A percentile compares a stretch with the other conserved stretches of the same genome.
Conservation (phyloP, 176 grass and related monocot species). For the Avena insularis region DNA sequence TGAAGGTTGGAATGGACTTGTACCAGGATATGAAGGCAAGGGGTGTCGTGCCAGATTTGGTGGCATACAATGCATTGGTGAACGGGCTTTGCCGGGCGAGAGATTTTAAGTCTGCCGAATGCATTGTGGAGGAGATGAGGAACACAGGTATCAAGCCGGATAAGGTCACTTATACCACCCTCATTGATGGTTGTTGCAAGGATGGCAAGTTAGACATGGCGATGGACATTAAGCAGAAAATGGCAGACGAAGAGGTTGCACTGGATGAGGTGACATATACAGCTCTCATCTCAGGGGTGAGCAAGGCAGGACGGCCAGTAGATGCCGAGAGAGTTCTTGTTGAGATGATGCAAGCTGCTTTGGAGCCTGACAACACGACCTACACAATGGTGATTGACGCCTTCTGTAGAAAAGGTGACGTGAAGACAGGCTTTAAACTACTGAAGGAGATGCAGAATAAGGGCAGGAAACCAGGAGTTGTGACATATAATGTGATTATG, state of each 20-base stretch:
- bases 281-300: conserved; percentile 65
- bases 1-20: conserved; percentile 46
- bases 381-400: conserved; percentile 95
- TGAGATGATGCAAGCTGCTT: conserved; percentile 66
- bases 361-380: conserved; percentile 62
- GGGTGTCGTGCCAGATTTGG: conserved; percentile 52
- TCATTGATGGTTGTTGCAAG: conserved; percentile 81
- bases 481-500: conserved; percentile 94
- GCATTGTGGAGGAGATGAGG: conserved; percentile 63
- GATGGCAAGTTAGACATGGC: conserved; percentile 61
- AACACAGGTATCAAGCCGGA: conserved; percentile 48
- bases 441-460: conserved; percentile 82
- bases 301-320: conserved; percentile 49
- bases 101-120: conserved; percentile 56
- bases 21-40: conserved; percentile 51
- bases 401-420: conserved; percentile 68
- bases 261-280: conserved; percentile 83
- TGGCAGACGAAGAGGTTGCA: conserved; percentile 52
- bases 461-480: conserved; percentile 60
- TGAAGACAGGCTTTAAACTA: conserved; percentile 74
- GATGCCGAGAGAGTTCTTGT: conserved; percentile 54
- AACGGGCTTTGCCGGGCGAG: conserved; percentile 60
- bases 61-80: conserved; percentile 59
- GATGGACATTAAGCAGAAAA: conserved; percentile 58
- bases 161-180: conserved; percentile 72